These are phyloP conservation scores for Phoma sp. DNA, from an alignment of 2,329 filamentous ascomycete species.

Conservation along the genomic window DNA sequence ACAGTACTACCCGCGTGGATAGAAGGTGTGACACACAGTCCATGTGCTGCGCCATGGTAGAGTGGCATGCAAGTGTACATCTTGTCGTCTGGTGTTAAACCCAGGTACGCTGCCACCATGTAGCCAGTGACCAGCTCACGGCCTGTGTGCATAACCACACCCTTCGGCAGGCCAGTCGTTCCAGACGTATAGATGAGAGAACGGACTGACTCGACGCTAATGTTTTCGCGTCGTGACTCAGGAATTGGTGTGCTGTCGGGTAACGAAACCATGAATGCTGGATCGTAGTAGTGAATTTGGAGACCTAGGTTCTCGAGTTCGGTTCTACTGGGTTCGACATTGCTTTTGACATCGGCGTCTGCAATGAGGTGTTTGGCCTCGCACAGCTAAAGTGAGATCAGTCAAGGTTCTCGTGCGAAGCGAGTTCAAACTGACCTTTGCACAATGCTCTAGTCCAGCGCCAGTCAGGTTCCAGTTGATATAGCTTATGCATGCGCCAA, in stretches of 20 bases:
- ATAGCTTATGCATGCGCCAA: constrained; percentile 43
- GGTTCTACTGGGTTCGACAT: constrained; percentile 38
- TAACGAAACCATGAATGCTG: constrained; percentile 34
- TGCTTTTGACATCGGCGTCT: constrained; percentile 60
- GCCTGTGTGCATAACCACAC: constrained; percentile 35
- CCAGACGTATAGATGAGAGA: constrained; percentile 48
- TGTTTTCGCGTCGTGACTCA: constrained; percentile 28
- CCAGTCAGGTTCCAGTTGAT: constrained; percentile 50
- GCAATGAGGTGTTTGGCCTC: constrained; percentile 53
- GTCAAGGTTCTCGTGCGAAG: constrained; percentile 33
- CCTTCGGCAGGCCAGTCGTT: constrained; percentile 48
- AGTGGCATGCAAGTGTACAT: constrained; percentile 51
- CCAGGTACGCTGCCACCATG: constrained; percentile 32
- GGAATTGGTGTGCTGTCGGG: constrained; percentile 33
- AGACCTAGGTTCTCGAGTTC: constrained; percentile 33
- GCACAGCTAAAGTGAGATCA: constrained; percentile 60
- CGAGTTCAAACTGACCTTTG: constrained; percentile 45
- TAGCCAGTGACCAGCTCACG: constrained; percentile 39
- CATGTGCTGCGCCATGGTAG: constrained; percentile 46
- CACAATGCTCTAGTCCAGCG: constrained; percentile 45
- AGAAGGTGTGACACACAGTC: constrained; percentile 36
- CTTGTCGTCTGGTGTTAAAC: constrained; percentile 35
- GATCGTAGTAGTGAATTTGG: constrained; percentile 41
- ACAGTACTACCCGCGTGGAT: constrained; percentile 45
- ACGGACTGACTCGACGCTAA: constrained; percentile 38